These are phyloP conservation scores for Mrakia blollopis DNA, from an alignment of 768 basidiomycete genomes.

Conservation along the genomic window DNA sequence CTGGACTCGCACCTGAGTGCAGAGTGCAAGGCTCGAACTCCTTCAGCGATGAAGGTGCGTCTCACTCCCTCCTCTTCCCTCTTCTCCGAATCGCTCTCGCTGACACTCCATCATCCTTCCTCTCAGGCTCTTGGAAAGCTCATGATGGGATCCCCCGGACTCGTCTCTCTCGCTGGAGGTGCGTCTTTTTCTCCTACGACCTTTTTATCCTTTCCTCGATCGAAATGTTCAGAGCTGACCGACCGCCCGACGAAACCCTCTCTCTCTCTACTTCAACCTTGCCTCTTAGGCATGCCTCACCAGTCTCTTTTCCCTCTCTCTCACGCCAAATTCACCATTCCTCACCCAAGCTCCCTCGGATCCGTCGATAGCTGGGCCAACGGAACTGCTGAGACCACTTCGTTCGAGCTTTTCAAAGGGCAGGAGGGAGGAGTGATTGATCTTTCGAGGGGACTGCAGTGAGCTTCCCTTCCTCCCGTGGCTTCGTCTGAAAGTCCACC, in stretches of 20 bases:
- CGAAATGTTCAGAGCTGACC: background rate
- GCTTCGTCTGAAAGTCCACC: too few relatives aligned
- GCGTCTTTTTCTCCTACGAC: background rate
- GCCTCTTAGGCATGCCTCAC: conserved; percentile 19
- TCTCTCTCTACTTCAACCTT: background rate
- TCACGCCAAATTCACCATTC: conserved; percentile 37
- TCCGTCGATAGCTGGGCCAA: conserved; percentile 36
- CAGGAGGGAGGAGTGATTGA: conserved; percentile 17
- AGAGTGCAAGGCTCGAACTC: conserved; percentile 7
- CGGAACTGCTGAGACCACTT: conserved; percentile 13
- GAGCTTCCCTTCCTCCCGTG: background rate
- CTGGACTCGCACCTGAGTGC: conserved; percentile 11
- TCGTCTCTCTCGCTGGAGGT: conserved; percentile 28
- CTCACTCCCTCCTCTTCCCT: background rate
- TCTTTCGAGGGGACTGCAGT: conserved; percentile 24
- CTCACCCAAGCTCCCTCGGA: conserved; percentile 32
- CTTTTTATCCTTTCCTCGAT: background rate
- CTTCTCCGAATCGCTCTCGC: background rate
- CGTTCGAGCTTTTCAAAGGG: conserved; percentile 15
- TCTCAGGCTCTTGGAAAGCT: conserved; percentile 4
- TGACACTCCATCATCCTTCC: background rate
- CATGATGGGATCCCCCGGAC: conserved; percentile 1
- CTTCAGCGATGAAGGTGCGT: conserved; percentile 13
- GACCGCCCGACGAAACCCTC: background rate
- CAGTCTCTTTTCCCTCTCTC: conserved; percentile 39